Base-by-base conservation (phyloP, 2,329 filamentous ascomycete species). In the Coniella lustricola region DNA sequence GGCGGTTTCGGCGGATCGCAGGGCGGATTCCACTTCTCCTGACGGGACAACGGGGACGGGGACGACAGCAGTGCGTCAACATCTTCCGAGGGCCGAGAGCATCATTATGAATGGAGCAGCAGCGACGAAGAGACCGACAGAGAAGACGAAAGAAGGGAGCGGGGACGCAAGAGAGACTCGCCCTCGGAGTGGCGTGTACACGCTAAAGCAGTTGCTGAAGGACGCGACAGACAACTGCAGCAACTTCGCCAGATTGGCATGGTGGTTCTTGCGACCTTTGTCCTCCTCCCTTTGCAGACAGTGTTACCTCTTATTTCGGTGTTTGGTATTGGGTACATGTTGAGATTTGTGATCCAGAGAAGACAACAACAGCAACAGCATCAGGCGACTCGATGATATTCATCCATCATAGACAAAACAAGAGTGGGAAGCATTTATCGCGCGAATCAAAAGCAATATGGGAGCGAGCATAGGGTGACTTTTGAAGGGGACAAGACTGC, bases 281-380 rank as follows among this genome's bases (percentile, higher is more conserved):
- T 76, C 52, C 64, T 77, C 54, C 67, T 77, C 37, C 74, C 74
- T 48, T 61, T 61, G 43, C 63, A 63, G 55, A 60, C 75, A 49
- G 62, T 71, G 44, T 58, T 60, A 20, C 46, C 70, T 47, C 63
- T 68, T 50, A 57, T 65, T 41, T 52, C 65, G 42, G 59, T 57
- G 31, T 59, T 59, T 47, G 69, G 64, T 39, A 58, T 64, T 51
- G 61, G 69, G 59, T 75, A 73, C 59, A 55, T 68, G 60, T 33
- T 47, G 31, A 47, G 37, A 37, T 66, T 63, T 61, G 66, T 65
- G 40, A 46, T 53, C 18, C 45, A 21, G 31, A 42, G 43, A n/a
- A n/a, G n/a, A n/a, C n/a, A n/a, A n/a, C n/a, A n/a, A n/a, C n/a
- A n/a, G n/a, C n/a, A n/a, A n/a, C n/a, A n/a, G 42, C 22, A 38